Conservation (phyloP, 2,329 filamentous ascomycete species). For the Penicillium griseofulvum region DNA sequence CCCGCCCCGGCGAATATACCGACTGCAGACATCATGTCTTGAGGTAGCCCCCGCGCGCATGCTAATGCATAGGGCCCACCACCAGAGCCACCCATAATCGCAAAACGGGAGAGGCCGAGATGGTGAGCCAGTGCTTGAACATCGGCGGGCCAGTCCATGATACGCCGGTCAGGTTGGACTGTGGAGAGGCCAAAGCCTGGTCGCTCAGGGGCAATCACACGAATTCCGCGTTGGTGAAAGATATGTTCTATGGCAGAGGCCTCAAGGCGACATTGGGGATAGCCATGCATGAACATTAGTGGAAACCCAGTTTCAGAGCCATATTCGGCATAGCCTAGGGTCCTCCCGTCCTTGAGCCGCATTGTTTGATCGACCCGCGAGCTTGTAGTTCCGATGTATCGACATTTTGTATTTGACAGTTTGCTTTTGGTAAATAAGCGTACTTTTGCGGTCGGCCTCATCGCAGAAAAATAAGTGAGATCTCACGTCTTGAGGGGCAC, state of each 20-base stretch:
- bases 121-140: slow-evolving; percentile 42
- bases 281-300: slow-evolving; percentile 47
- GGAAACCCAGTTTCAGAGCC: slow-evolving; percentile 34
- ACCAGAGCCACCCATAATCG: slow-evolving; percentile 47
- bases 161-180: slow-evolving; percentile 35
- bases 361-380: slow-evolving; percentile 15
- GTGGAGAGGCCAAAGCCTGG: slow-evolving; percentile 47
- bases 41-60: slow-evolving; percentile 40
- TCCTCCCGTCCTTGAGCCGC: slow-evolving; percentile 38
- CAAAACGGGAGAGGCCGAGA: slow-evolving; percentile 42
- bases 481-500: background rate
- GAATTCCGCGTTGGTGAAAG: slow-evolving; percentile 35
- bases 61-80: slow-evolving; percentile 51
- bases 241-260: slow-evolving; percentile 34
- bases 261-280: slow-evolving; percentile 46
- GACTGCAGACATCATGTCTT: slow-evolving; percentile 33
- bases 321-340: slow-evolving; percentile 46
- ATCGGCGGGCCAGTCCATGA: slow-evolving; percentile 46
- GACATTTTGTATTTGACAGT: background rate
- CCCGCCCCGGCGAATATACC: slow-evolving; percentile 37
- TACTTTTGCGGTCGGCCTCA: background rate
- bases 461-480: background rate
- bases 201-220: slow-evolving; percentile 45
- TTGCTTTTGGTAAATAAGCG: background rate
- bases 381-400: background rate